Evolutionary conservation across 2,329 filamentous ascomycete species (phyloP).

Genomic region (Coniochaeta sp.): DNA sequence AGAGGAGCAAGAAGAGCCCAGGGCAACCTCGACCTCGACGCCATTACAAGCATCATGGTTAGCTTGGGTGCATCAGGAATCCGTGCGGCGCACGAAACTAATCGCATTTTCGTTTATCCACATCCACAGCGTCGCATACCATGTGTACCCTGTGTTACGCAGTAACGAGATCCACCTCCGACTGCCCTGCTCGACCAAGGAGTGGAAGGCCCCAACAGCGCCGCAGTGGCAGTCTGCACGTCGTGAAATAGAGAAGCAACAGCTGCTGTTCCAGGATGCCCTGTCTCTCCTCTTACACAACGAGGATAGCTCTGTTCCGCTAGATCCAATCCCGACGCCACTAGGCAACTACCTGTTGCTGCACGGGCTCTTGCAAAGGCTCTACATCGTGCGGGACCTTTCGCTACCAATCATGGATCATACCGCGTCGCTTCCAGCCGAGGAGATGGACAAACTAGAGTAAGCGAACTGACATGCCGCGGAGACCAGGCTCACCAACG

Average conservation of each 20-base stretch:
- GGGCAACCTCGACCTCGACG: conserved; percentile 1
- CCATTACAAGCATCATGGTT: conserved; percentile 16
- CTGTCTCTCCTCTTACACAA: conserved; percentile 23
- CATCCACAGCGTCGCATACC: conserved; percentile 29
- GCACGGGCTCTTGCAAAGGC: conserved; percentile 27
- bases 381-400: conserved; percentile 28
- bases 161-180: conserved; percentile 27
- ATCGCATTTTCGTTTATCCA: conserved; percentile 30
- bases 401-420: conserved; percentile 24
- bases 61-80: conserved; percentile 23
- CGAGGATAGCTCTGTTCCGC: conserved; percentile 16
- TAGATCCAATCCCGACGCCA: conserved; percentile 26
- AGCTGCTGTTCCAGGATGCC: conserved; percentile 27
- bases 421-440: conserved; percentile 20
- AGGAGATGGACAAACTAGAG: conserved; percentile 28
- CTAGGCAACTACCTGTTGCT: conserved; percentile 28
- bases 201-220: conserved; percentile 26
- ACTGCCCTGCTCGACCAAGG: conserved; percentile 25
- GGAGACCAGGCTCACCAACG: background rate
- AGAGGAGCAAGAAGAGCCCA: conserved; percentile 14
- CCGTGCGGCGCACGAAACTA: conserved; percentile 24
- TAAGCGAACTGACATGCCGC: conserved; percentile 9
- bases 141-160: conserved; percentile 26
- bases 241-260: conserved; percentile 19
- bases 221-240: conserved; percentile 20